These are phyloP conservation scores for Omphalea diandra DNA, from an alignment of 441 rosid species.

Conservation along the genomic window DNA sequence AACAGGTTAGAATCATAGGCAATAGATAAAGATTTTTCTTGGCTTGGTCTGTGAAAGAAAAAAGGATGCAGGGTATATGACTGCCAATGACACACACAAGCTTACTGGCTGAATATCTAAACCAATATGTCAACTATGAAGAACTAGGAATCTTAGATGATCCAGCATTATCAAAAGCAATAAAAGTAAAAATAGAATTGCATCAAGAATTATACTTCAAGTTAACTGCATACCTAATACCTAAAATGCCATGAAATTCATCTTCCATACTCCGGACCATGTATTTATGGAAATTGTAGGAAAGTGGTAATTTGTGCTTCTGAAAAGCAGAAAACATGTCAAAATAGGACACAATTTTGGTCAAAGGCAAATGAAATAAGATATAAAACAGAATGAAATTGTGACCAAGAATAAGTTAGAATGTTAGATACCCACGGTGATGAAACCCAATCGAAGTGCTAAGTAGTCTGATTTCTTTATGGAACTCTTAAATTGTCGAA, in stretches of 20 bases:
- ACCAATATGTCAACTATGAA: too few species aligned
- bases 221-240: slow-evolving; percentile 59
- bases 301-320: slow-evolving; percentile 87
- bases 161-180: background rate
- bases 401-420: too few species aligned
- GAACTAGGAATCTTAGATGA: background rate
- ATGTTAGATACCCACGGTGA: slow-evolving; percentile 59
- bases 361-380: background rate
- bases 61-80: too few species aligned
- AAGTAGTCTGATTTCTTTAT: slow-evolving; percentile 79
- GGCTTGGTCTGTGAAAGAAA: too few species aligned
- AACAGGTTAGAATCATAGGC: too few species aligned
- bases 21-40: too few species aligned
- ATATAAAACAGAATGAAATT: background rate
- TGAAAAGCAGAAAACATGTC: slow-evolving; percentile 32
- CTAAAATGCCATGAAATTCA: slow-evolving; percentile 90
- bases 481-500: slow-evolving; percentile 76
- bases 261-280: slow-evolving; percentile 99
- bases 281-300: slow-evolving; percentile 83
- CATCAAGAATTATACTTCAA: background rate
- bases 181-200: background rate
- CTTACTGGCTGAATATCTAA: background rate
- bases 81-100: background rate
- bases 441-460: slow-evolving; percentile 83
- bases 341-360: slow-evolving; percentile 17